Base-by-base conservation (phyloP, 1,139 yeast genomes). In the Candida sanyaensis region DNA sequence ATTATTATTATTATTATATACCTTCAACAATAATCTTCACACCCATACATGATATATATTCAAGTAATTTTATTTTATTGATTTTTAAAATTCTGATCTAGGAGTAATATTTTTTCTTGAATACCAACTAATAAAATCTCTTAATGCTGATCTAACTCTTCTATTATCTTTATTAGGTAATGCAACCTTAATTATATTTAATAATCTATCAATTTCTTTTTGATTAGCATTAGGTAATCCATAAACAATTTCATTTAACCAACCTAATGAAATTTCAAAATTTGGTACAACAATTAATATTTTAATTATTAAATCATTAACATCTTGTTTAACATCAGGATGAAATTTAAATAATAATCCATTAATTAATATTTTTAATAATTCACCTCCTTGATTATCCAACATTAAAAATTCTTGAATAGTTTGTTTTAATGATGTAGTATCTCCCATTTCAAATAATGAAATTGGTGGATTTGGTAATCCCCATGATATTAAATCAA, bases 401-500 rank as follows among this genome's bases (percentile, higher is more conserved):
- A 68, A 45, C 55, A 66, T 49, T 47, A 72, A 52, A 45, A 69
- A 69, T 45, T 58, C 59, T 48, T 77, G 68, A 77, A 61, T 88
- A 75, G 45, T 78, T 73, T 42, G 55, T 58, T 32, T 71, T 55
- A 91, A 79, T 29, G 77, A 75, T 27, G 57, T 60, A 10, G 75
- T 70, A 55, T 72, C 66, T n/a, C 42, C 47, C 29, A 80, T 83
- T 46, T 82, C 80, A 47, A 80, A 71, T 33, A 84, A 78, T 4
- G 96, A 85, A 29, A 88, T 77, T 6, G 97, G 96, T 3, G 96
- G 91, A 13, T 80, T 74, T 37, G 80, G 85, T 55, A 86, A 80
- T 1, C 96, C 97, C 91, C 96, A 92, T 13, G 91, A 82, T 36
- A 88, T 69, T 41, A 88, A 75, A 64, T 91, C 97, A 53, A 87